Base-by-base conservation (phyloP, 495 filamentous ascomycete species). In the Penicillium herquei region DNA sequence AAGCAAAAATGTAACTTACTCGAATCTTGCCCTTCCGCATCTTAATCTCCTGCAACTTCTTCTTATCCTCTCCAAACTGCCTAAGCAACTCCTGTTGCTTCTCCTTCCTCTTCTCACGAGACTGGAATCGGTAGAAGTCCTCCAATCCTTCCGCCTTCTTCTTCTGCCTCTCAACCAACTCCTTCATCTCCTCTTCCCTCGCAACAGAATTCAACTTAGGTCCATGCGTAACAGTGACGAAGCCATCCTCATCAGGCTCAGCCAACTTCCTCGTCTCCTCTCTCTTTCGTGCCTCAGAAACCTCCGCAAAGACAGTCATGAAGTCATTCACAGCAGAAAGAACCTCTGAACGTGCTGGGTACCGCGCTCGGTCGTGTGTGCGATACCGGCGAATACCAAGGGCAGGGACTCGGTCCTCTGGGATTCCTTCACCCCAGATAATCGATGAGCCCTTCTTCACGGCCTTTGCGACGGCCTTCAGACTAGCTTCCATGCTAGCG, bases 41-140 rank as follows among this genome's bases (percentile, higher is more conserved):
- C 69, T 73, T 81, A 71, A 84, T 74, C 57, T 75, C 77, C 58
- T 71, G 65, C 57, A 84, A 65, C 66, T 74, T 82, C 70, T 69
- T 73, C 69, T 73, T 78, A 66, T 84, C 81, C 59, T 81, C 75
- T 61, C 78, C 78, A 59, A 84, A 84, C 62, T 70, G 69, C 66
- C 45, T 70, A 39, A 80, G 66, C 63, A 96, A 70, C 58, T 89
- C 82, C 16, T 79, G 78, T 68, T 91, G 89, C 58, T 84, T 81
- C 62, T 84, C 84, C 81, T 98, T 98, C 77, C 85, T 84, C 76
- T 87, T 87, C 78, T 98, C 92, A 46, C 93, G 75, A 58, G 82
- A 80, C 81, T 98, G 94, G 78, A 97, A 98, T 55, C 92, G 84
- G 69, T 98, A 98, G 70, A 98, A 98, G 63, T 91, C 87, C 34